phyloP scores from a whole-genome alignment of 768 basidiomycete genomes.

The Chlorophyllum brunneum region DNA sequence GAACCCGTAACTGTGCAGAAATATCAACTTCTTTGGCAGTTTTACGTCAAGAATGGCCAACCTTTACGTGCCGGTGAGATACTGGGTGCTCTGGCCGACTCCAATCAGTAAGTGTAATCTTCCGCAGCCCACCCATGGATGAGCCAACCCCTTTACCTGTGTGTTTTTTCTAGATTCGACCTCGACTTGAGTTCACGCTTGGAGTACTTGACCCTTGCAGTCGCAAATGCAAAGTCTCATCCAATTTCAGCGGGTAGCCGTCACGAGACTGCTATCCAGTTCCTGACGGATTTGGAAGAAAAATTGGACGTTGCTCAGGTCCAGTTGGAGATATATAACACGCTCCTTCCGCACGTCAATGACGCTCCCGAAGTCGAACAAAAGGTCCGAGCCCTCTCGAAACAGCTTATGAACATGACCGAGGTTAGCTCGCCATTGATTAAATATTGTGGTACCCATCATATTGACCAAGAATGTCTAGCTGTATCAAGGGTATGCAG shows the following conservation, averaged over 20 bases:
- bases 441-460: slow-evolving; percentile 1
- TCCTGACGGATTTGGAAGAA: slow-evolving; percentile 93
- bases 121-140: background rate
- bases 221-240: slow-evolving; percentile 95
- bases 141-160: background rate
- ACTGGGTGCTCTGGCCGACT: slow-evolving; percentile 78
- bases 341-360: slow-evolving; percentile 54
- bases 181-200: slow-evolving; percentile 70
- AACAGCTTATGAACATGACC: slow-evolving; percentile 71
- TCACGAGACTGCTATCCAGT: slow-evolving; percentile 90
- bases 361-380: slow-evolving; percentile 62
- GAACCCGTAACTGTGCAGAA: slow-evolving; percentile 80
- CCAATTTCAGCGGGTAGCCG: slow-evolving; percentile 71
- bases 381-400: slow-evolving; percentile 55
- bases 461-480: slow-evolving; percentile 26
- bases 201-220: slow-evolving; percentile 90
- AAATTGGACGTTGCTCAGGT: slow-evolving; percentile 96
- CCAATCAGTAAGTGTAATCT: slow-evolving; percentile 58
- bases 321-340: slow-evolving; percentile 85
- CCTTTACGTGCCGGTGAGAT: slow-evolving; percentile 87
- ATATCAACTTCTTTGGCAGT: slow-evolving; percentile 92
- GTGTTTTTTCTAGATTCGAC: slow-evolving; percentile 49
- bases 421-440: slow-evolving; percentile 52
- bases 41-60: slow-evolving; percentile 90
- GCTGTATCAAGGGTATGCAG: slow-evolving; percentile 87